Evolutionary conservation across 2,329 filamentous ascomycete species (phyloP), one percentile per base, ranked within the genome.

Genomic region (Colletotrichum tofieldiae): DNA sequence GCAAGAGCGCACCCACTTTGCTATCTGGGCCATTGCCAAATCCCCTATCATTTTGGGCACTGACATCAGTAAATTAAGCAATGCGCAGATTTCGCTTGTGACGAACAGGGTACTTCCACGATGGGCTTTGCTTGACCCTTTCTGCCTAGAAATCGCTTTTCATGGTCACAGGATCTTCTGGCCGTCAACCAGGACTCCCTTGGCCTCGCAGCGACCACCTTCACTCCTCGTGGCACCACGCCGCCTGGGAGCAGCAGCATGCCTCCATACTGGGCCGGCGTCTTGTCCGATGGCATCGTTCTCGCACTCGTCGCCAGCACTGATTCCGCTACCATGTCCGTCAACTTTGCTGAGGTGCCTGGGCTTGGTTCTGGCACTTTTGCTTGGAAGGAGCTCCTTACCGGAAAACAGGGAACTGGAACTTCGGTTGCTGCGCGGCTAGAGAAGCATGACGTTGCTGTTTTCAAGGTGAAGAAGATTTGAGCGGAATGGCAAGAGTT

Each of bases 1-100:
- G n/a, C 79, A 86, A 74, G 81, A 84, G 75, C 80, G 80, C 59
- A 82, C 83, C 23, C 84, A 86, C 71, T 84, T 85, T 64, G 78
- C 83, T 32, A 81, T 85, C 76, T 85, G 83, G 84, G 82, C 84
- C 1, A 83, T 84, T 64, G 80, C 84, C 62, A 85, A 85, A 74
- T 84, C 82, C 0, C 83, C 84, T 18, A 76, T 86, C 9, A 82
- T 85, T 39, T 82, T 85, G 58, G 82, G 83, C 11, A 81, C 81
- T 4, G 79, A 82, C 47, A 76, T 85, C 32, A 76, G 77, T 77
- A 59, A 62, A 3, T 41, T 75, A 20, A 52, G 49, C 26, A 52
- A 14, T 52, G 23, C 23, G 14, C 49, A 52, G 49, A 52, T 52
- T 14, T 12, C 23, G 14, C 49, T 52, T 12, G 49, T 52, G 5